phyloP scores from a whole-genome alignment of 306 rosid genomes.

The Comarum palustre region DNA sequence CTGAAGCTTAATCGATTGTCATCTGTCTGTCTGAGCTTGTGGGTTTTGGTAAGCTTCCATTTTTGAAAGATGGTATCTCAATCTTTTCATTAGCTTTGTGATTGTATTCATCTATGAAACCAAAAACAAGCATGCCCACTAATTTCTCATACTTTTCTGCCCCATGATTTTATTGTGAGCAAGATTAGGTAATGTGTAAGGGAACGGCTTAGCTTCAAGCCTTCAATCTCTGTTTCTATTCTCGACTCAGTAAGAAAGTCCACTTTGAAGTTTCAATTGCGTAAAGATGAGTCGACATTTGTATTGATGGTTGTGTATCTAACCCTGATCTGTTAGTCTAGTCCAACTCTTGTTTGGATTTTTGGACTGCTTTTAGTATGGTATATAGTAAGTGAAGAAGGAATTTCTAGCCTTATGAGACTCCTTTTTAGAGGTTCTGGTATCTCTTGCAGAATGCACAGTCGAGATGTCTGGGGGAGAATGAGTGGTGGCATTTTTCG shows the following conservation, averaged over 20 bases:
- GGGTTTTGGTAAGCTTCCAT: no score
- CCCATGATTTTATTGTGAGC: background rate
- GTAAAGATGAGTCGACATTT: background rate
- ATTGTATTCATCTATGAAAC: no score
- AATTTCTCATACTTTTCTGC: background rate
- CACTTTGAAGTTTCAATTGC: background rate
- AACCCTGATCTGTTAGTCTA: no score
- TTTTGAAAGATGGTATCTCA: no score
- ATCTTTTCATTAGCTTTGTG: background rate
- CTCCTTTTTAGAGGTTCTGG: no score
- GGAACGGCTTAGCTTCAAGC: background rate
- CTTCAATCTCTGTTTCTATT: no score
- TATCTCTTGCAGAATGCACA: background rate
- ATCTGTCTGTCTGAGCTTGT: no score
- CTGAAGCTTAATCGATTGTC: no score
- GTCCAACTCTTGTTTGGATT: background rate
- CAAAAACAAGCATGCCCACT: background rate
- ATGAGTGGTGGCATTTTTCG: background rate
- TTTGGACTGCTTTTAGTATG: background rate
- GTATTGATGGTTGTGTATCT: background rate
- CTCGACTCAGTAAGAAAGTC: background rate
- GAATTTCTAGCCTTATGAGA: no score
- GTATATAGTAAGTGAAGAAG: background rate
- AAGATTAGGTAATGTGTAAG: background rate
- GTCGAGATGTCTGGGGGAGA: background rate